Conservation (phyloP, 495 filamentous ascomycete species). For the Aspergillus saccharolyticus region DNA sequence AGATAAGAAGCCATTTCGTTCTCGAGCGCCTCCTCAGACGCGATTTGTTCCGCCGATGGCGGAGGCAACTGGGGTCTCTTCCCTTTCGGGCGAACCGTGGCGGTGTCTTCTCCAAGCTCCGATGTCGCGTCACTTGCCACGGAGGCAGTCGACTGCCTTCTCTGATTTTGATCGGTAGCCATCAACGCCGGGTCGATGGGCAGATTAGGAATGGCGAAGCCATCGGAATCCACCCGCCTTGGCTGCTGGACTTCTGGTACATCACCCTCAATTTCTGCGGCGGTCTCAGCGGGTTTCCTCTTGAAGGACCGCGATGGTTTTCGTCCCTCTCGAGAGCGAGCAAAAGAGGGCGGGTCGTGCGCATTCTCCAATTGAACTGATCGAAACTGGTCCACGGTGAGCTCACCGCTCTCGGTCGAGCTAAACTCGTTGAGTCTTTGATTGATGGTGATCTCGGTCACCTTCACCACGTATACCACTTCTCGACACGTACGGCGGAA, state of each 20-base stretch:
- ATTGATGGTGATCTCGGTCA: slow-evolving; percentile 83
- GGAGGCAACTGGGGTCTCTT: slow-evolving; percentile 26
- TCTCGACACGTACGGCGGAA: slow-evolving; percentile 87
- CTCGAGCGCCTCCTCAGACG: slow-evolving; percentile 42
- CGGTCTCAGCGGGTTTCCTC: slow-evolving; percentile 42
- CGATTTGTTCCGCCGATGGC: slow-evolving; percentile 37
- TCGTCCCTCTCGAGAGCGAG: slow-evolving; percentile 52
- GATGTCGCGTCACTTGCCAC: slow-evolving; percentile 22
- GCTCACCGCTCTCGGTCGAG: slow-evolving; percentile 65
- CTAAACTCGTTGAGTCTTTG: slow-evolving; percentile 88
- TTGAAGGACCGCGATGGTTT: slow-evolving; percentile 35
- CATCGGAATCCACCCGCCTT: slow-evolving; percentile 42
- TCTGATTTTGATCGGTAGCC: slow-evolving; percentile 14
- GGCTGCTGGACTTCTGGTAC: slow-evolving; percentile 22
- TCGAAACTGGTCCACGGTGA: slow-evolving; percentile 85
- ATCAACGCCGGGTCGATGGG: slow-evolving; percentile 43
- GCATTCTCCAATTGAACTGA: slow-evolving; percentile 58
- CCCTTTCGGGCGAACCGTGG: slow-evolving; percentile 29
- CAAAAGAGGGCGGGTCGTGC: slow-evolving; percentile 80
- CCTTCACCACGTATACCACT: slow-evolving; percentile 93
- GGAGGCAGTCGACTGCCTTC: slow-evolving; percentile 20
- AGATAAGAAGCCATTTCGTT: slow-evolving; percentile 39
- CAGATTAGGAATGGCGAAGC: slow-evolving; percentile 44
- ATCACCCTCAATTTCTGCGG: slow-evolving; percentile 41
- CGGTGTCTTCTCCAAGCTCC: slow-evolving; percentile 20